These are phyloP conservation scores for Yarrowia hollandica DNA, from an alignment of 805 yeast genomes.

Conservation along the genomic window DNA sequence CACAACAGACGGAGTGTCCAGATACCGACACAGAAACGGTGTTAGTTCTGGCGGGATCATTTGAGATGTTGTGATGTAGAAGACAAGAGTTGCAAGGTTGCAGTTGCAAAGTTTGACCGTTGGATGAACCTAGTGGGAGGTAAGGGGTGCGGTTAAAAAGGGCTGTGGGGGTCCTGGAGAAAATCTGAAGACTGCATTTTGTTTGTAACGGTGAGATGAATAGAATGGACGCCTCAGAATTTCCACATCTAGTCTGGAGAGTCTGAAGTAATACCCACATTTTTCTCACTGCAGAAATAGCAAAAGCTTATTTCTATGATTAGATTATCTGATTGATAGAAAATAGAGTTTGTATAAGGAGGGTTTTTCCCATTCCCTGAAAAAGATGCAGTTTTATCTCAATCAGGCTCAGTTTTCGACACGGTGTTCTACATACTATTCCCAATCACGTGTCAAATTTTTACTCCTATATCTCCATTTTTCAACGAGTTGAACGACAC, in stretches of 20 bases:
- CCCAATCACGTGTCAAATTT: too few relatives aligned
- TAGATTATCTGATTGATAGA: conserved; percentile 26
- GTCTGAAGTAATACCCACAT: too few relatives aligned
- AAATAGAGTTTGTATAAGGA: neutral
- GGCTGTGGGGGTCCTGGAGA: too few relatives aligned
- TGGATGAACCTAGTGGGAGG: too few relatives aligned
- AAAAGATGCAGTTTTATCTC: neutral
- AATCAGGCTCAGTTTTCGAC: too few relatives aligned
- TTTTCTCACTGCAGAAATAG: neutral
- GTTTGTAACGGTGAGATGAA: neutral
- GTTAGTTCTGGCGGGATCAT: conserved; percentile 19
- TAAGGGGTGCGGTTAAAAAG: too few relatives aligned
- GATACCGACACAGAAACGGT: conserved; percentile 8
- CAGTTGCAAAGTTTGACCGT: conserved; percentile 9
- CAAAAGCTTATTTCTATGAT: neutral
- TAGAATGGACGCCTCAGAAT: too few relatives aligned
- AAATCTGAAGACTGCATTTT: neutral
- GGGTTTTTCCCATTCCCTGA: neutral
- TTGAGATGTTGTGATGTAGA: neutral
- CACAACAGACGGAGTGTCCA: neutral
- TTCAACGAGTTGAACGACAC: too few relatives aligned
- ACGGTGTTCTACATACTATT: too few relatives aligned
- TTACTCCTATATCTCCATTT: too few relatives aligned
- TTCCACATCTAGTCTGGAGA: too few relatives aligned
- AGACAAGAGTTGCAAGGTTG: too few relatives aligned